A percentile compares a stretch with the other conserved stretches of the same genome.
Conservation (phyloP, 768 basidiomycete genomes). For the Boletus rubropictus region DNA sequence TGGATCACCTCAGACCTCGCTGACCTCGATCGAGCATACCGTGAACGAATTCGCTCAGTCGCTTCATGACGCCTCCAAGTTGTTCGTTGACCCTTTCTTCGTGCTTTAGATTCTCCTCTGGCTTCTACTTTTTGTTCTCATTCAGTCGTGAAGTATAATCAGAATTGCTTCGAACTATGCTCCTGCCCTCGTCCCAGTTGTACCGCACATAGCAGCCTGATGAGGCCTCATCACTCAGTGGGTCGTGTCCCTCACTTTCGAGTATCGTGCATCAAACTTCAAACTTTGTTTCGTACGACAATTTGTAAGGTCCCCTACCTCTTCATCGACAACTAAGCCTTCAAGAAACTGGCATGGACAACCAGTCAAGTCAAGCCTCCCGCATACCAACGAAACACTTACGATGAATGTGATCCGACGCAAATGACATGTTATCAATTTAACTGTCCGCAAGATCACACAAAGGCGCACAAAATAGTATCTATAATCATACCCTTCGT, state of each 20-base stretch:
- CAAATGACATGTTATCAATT: too few species aligned
- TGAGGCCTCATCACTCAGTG: neutral
- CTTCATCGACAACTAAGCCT: slow-evolving; percentile 40
- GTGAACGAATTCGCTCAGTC: slow-evolving; percentile 40
- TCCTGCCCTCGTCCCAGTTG: slow-evolving; percentile 1
- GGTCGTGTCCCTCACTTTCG: neutral
- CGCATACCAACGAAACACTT: slow-evolving; percentile 25
- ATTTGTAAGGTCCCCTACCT: neutral
- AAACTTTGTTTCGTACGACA: slow-evolving; percentile 7
- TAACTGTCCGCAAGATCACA: neutral
- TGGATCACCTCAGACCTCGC: slow-evolving; percentile 66
- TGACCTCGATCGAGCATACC: slow-evolving; percentile 58
- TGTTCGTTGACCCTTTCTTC: neutral
- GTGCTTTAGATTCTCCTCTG: neutral
- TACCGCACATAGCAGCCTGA: neutral
- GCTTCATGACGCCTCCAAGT: slow-evolving; percentile 9
- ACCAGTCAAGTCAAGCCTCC: slow-evolving; percentile 7
- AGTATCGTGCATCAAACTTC: slow-evolving; percentile 1
- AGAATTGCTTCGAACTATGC: neutral
- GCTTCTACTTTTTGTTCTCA: neutral
- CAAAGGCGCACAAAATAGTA: slow-evolving; percentile 70
- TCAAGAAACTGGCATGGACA: slow-evolving; percentile 86
- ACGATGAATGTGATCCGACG: slow-evolving; percentile 81
- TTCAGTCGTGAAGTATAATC: neutral
- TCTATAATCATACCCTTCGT: slow-evolving; percentile 85